Conservation (phyloP, 1,284 basidiomycete species). For the Rhodotorula sp. region DNA sequence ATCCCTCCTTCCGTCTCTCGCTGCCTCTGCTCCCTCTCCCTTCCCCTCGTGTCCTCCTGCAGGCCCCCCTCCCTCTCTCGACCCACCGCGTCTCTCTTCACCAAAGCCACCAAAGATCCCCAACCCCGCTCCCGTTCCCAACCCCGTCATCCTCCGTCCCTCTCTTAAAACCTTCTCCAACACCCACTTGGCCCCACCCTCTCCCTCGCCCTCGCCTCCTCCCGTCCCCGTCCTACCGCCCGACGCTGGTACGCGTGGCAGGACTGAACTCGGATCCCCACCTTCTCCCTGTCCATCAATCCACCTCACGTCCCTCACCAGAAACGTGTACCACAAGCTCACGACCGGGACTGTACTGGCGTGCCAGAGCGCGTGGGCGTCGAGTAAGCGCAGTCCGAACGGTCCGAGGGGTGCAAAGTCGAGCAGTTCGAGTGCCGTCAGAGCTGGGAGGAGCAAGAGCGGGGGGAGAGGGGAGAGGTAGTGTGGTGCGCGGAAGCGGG, state of each 20-base stretch:
- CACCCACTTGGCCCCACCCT: neutral
- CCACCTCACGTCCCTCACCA: constrained; percentile 62
- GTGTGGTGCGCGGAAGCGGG: constrained; percentile 40
- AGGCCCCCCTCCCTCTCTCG: no score
- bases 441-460: constrained; percentile 67
- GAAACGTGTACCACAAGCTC: constrained; percentile 77
- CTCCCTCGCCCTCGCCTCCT: neutral
- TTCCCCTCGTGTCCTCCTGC: no score
- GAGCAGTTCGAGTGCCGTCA: constrained; percentile 80
- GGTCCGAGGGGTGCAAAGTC: constrained; percentile 73
- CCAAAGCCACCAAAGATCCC: no score
- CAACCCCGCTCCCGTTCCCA: no score
- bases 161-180: constrained; percentile 3
- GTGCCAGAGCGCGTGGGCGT: constrained; percentile 96
- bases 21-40: no score
- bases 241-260: neutral
- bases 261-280: constrained; percentile 7
- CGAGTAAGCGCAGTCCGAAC: constrained; percentile 60
- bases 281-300: constrained; percentile 33
- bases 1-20: no score
- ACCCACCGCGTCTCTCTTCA: no score
- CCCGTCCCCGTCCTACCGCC: neutral
- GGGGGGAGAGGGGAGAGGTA: constrained; percentile 46
- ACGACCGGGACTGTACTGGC: constrained; percentile 77
- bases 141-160: constrained; percentile 4